Evolutionary conservation across 2,329 filamentous ascomycete genomes (phyloP), one percentile per base, ranked within the genome.

Genomic region (Ampelomyces quisqualis): DNA sequence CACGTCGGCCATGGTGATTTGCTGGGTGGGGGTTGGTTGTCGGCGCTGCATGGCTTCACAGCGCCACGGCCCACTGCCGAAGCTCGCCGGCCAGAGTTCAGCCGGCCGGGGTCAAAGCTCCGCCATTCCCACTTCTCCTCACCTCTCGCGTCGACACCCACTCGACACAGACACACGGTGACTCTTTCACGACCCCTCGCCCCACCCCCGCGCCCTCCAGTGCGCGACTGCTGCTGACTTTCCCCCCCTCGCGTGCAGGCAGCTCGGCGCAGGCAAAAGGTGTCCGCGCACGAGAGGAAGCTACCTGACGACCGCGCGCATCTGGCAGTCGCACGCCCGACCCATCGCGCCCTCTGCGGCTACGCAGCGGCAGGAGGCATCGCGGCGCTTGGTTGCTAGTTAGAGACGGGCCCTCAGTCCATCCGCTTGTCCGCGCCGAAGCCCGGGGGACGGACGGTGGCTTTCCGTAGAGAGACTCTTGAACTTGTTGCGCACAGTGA

Each of bases 381-480:
- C 35, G 22, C 38, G 47, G 46, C 51, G 46, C 53, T 53, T 41
- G 38, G 51, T 46, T 40, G 46, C 53, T 63, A 62, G 57, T 55
- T 63, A 57, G 54, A 53, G 51, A 46, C 49, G 40, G 44, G 38
- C 42, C 40, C 35, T 47, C 47, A 41, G 43, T 38, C 48, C 41
- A 45, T 39, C 34, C 38, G 55, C 47, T 50, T 50, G 52, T 40
- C 51, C 33, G 54, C 58, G 22, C 21, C 9, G 17, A 15, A 14
- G 32, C 21, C 32, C 15, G 31, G 11, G 8, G 14, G 32, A 17
- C 32, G 21, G 45, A 47, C 49, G 51, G 53, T 52, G 48, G 51
- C 50, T 43, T 60, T 64, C 53, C 43, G 50, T 66, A 64, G 60
- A 66, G 54, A 63, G 57, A 55, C 52, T 50, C 60, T 65, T 64